These are phyloP conservation scores for Euphorbia peplus DNA, from an alignment of 345 rosid species.

Conservation along the genomic window DNA sequence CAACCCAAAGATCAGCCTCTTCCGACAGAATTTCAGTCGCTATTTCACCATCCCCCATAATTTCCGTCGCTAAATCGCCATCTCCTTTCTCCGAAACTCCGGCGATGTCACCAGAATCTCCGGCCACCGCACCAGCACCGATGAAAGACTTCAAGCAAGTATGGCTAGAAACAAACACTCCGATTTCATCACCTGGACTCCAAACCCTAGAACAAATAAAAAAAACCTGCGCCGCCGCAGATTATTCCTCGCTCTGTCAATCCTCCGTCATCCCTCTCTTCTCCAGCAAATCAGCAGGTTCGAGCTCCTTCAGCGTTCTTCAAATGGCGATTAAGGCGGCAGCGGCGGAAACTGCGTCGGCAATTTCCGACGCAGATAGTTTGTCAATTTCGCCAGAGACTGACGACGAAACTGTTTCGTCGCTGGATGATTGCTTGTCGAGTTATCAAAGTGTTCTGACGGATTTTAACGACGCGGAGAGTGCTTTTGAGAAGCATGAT, in stretches of 20 bases:
- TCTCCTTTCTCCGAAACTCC: background rate
- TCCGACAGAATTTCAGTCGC: too few relatives aligned
- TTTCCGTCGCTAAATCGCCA: too few relatives aligned
- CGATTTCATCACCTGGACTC: background rate
- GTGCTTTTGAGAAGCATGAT: constrained; percentile 38
- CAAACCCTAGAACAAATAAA: constrained; percentile 14
- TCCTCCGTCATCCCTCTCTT: constrained; percentile 30
- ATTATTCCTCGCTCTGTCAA: constrained; percentile 39
- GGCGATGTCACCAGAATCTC: background rate
- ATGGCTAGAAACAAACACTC: background rate
- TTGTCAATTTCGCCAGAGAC: background rate
- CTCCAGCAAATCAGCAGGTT: constrained; percentile 23
- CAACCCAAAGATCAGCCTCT: background rate
- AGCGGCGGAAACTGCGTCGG: constrained; percentile 17
- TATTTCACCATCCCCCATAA: too few relatives aligned
- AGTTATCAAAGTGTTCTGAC: constrained; percentile 36
- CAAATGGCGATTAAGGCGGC: constrained; percentile 37
- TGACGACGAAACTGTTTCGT: background rate
- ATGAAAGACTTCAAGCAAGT: background rate
- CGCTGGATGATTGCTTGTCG: constrained; percentile 37
- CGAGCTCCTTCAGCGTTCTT: constrained; percentile 28
- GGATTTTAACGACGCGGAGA: constrained; percentile 39
- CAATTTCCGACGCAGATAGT: background rate
- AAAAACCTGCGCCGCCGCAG: constrained; percentile 35
- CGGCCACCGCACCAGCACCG: background rate